phyloP scores from a whole-genome alignment of 495 filamentous ascomycete genomes.

The Immersiella caudata region DNA sequence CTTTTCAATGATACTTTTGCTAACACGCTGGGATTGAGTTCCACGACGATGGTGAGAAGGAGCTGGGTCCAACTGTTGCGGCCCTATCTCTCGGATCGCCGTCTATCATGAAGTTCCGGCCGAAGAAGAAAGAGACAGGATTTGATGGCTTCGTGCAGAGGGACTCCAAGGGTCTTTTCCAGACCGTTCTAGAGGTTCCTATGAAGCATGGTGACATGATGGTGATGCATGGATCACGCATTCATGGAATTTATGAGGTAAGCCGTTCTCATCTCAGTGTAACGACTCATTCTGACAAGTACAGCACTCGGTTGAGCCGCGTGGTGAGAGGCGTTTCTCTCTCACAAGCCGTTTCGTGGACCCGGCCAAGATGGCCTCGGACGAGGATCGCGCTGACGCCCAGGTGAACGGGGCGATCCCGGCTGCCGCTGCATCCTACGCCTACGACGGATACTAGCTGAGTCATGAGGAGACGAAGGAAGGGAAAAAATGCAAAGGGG shows the following conservation, averaged over 20 bases:
- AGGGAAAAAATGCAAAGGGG: not conserved
- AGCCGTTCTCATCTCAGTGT: slow-evolving; percentile 24
- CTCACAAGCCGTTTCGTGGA: slow-evolving; percentile 61
- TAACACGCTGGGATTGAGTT: slow-evolving; percentile 51
- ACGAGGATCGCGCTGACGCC: slow-evolving; percentile 34
- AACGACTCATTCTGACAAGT: slow-evolving; percentile 20
- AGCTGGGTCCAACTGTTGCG: slow-evolving; percentile 74
- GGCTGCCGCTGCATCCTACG: slow-evolving; percentile 24
- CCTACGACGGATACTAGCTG: slow-evolving; percentile 25
- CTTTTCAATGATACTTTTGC: not conserved
- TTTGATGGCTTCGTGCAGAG: slow-evolving; percentile 37
- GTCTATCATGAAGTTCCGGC: slow-evolving; percentile 68
- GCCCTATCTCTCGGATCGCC: slow-evolving; percentile 73
- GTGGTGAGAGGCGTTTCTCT: slow-evolving; percentile 66
- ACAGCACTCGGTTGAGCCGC: slow-evolving; percentile 64
- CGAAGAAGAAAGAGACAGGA: slow-evolving; percentile 60
- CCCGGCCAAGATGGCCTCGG: slow-evolving; percentile 42
- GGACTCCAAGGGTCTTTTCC: slow-evolving; percentile 26
- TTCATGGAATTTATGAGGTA: slow-evolving; percentile 77
- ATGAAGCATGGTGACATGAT: slow-evolving; percentile 80
- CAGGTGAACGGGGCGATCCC: slow-evolving; percentile 42
- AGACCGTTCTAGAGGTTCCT: slow-evolving; percentile 38
- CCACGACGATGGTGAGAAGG: slow-evolving; percentile 83
- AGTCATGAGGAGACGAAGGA: not conserved
- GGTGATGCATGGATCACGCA: slow-evolving; percentile 73